These are phyloP conservation scores for Lipomyces sp. DNA, from an alignment of 805 yeast species.

Conservation along the genomic window DNA sequence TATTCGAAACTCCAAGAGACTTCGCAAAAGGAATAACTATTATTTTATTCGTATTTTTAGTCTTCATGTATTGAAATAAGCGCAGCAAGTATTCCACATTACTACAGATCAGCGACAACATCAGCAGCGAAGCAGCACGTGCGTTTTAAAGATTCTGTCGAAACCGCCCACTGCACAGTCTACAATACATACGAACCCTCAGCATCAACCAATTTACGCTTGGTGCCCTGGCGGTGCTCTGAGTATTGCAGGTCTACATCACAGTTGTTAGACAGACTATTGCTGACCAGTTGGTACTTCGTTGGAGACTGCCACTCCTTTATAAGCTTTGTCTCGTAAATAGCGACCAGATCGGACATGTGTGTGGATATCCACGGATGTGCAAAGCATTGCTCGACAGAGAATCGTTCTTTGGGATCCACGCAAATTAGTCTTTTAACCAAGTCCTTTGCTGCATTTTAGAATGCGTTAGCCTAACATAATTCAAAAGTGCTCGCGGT, in stretches of 20 bases:
- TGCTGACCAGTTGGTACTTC: neutral
- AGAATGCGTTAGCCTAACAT: slow-evolving; percentile 28
- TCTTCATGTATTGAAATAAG: neutral
- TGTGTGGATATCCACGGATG: slow-evolving; percentile 58
- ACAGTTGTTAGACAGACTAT: neutral
- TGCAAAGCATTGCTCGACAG: slow-evolving; percentile 49
- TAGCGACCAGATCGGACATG: slow-evolving; percentile 44
- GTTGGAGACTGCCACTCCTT: slow-evolving; percentile 28
- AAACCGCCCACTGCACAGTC: too few relatives aligned
- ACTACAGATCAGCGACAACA: neutral
- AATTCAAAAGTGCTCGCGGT: neutral
- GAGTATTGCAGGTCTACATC: neutral
- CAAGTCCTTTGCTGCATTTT: slow-evolving; percentile 52
- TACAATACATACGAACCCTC: neutral
- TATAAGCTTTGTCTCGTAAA: slow-evolving; percentile 44
- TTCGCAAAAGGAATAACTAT: too few relatives aligned
- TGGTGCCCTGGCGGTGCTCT: neutral
- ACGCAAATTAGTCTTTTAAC: slow-evolving; percentile 51
- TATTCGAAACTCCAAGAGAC: too few relatives aligned
- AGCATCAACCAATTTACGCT: neutral
- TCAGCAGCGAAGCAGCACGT: neutral
- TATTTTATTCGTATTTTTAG: too few relatives aligned
- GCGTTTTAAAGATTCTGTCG: neutral
- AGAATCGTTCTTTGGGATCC: slow-evolving; percentile 48
- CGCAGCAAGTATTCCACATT: slow-evolving; percentile 3